Evolutionary conservation across 75 land plant species (phyloP), one percentile per base, ranked within the genome.

Genomic region (Picea sitchensis): DNA sequence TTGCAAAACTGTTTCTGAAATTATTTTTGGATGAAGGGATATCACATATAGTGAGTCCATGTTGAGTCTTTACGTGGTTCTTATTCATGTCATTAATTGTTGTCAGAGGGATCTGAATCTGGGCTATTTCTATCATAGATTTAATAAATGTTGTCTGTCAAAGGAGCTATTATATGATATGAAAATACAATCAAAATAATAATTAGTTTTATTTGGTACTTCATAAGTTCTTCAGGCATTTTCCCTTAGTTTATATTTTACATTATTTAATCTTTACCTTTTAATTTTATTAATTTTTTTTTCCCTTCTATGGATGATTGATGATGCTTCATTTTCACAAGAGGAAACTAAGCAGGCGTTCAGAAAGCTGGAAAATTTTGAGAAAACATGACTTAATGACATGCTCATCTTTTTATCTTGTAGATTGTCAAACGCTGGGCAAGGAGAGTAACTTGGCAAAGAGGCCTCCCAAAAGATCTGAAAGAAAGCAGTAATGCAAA

Each of bases 401-500:
- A 20, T 36, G 9, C 73, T 41, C 9, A 41, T 69, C 7, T 69
- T 65, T 69, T 69, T 6, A 41, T 69, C 12, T 65, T 78, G 2
- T 36, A 78, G 79, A 78, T 78, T 61, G 76, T 78, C 3, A 78
- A 78, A 67, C 21, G 14, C 23, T 78, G 79, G 79, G 79, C 4
- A 20, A 78, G 18, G 76, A 20, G 23, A 78, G 68, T 78, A 61
- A 15, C 41, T 67, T 23, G 64, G 54, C 21, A 78, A 18, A 78
- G 51, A 78, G 15, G 47, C 15, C 21, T 78, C n/a, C 20, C 73
- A 41, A n/a, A 78, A 59, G 73, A 68, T 18, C 30, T 68, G 12
- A 67, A 12, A 41, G 73, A 38, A 78, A 67, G 26, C 0, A 18
- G 38, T 23, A 78, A 78, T 38, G 68, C 77, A 61, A 78, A 78